Evolutionary conservation across 179 eudicot genomes (phyloP).

Genomic region (Silene noctiflora): DNA sequence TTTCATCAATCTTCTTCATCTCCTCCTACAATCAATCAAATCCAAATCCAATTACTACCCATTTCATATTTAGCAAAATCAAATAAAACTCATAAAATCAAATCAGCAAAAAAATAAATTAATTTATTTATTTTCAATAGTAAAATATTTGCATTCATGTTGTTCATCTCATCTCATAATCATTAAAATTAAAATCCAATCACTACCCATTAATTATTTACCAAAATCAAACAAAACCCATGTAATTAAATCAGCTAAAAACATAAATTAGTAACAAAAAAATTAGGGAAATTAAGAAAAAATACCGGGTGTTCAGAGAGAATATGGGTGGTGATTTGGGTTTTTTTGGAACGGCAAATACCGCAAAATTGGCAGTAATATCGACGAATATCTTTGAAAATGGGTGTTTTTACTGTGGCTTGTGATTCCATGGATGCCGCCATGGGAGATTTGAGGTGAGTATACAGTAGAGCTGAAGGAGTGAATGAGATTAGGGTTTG

Average conservation of each 20-base stretch:
- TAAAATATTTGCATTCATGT: neutral
- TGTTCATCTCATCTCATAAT: neutral
- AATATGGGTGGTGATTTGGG: conserved; percentile 43
- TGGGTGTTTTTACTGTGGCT: conserved; percentile 14
- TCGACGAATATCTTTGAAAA: conserved; percentile 52
- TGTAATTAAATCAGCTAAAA: neutral
- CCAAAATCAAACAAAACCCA: neutral
- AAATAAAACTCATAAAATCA: neutral
- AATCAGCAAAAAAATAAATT: too few relatives aligned
- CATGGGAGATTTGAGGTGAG: neutral
- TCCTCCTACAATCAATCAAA: conserved; percentile 24
- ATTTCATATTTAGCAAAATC: neutral
- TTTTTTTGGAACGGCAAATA: conserved; percentile 50
- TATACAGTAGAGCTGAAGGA: neutral
- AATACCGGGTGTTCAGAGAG: conserved; percentile 47
- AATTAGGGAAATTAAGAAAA: neutral
- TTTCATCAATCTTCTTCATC: conserved; percentile 17
- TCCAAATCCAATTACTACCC: neutral
- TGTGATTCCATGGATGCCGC: conserved; percentile 17
- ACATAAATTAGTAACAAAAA: too few relatives aligned
- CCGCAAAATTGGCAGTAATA: conserved; percentile 66
- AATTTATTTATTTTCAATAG: too few relatives aligned
- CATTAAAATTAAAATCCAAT: neutral
- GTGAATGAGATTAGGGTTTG: neutral
- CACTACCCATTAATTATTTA: neutral